phyloP scores from a whole-genome alignment of 352 stramenopile genomes.

The Pythium rishiriense region DNA sequence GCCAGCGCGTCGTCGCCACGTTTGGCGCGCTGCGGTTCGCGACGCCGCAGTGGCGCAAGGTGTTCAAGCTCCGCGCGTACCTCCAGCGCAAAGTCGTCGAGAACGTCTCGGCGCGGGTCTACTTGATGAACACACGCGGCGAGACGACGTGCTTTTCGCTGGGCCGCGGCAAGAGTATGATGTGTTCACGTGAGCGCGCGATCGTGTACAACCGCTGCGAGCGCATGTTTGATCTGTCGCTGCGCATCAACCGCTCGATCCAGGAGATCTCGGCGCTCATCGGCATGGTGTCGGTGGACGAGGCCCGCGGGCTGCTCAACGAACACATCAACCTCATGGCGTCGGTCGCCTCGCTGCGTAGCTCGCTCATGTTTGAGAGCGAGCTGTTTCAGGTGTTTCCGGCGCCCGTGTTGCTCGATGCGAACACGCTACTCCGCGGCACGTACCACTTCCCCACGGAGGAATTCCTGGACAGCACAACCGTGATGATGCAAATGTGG shows the following conservation, averaged over 20 bases:
- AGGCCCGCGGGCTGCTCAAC: conserved; percentile 72
- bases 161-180: conserved; percentile 51
- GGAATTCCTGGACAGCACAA: conserved; percentile 61
- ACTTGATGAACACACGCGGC: conserved; percentile 80
- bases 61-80: conserved; percentile 65
- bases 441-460: conserved; percentile 51
- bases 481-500: conserved; percentile 89
- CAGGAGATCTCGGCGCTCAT: conserved; percentile 86
- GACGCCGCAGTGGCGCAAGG: conserved; percentile 58
- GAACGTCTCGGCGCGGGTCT: conserved; percentile 64
- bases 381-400: conserved; percentile 85
- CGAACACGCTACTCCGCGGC: conserved; percentile 69
- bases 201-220: conserved; percentile 84
- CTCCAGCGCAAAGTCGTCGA: conserved; percentile 61
- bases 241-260: conserved; percentile 87
- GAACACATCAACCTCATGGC: conserved; percentile 86
- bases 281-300: conserved; percentile 78
- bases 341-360: conserved; percentile 68
- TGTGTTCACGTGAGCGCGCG: conserved; percentile 77
- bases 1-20: conserved; percentile 44
- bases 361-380: conserved; percentile 85
- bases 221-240: conserved; percentile 85
- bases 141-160: conserved; percentile 73
- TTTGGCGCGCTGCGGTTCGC: conserved; percentile 58
- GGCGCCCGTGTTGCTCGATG: conserved; percentile 73